These are phyloP conservation scores for Paracoccidioides lutzii DNA, from an alignment of 2,329 filamentous ascomycete genomes.

Conservation along the genomic window DNA sequence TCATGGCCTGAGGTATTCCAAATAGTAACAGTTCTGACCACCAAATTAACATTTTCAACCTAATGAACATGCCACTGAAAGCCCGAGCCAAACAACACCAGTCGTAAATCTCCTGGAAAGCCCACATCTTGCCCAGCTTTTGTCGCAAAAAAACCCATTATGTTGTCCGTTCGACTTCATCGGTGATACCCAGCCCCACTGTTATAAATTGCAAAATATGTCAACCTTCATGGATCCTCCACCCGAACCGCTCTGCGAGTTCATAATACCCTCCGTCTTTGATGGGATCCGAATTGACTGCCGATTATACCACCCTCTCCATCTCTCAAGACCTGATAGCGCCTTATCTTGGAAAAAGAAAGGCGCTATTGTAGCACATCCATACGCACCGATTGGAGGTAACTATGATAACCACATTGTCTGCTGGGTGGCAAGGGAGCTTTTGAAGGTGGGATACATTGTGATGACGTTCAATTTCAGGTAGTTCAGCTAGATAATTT, in stretches of 20 bases:
- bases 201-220: conserved; percentile 12
- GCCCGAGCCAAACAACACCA: not conserved
- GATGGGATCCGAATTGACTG: conserved; percentile 66
- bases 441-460: conserved; percentile 59
- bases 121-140: not conserved
- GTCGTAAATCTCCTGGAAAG: not conserved
- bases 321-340: conserved; percentile 11
- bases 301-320: conserved; percentile 61
- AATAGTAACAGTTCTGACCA: too few relatives aligned
- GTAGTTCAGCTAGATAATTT: conserved; percentile 30
- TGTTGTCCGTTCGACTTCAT: not conserved
- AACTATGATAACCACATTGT: conserved; percentile 73
- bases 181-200: not conserved
- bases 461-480: conserved; percentile 89
- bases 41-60: too few relatives aligned
- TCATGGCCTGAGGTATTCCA: too few relatives aligned
- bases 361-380: conserved; percentile 67
- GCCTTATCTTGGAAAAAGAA: conserved; percentile 24
- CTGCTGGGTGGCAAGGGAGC: conserved; percentile 46
- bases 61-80: not conserved
- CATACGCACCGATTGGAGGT: conserved; percentile 79
- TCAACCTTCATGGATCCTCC: conserved; percentile 29
- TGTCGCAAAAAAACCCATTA: not conserved
- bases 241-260: conserved; percentile 31
- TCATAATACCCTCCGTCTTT: conserved; percentile 74